Evolutionary conservation across 179 eudicot species (phyloP), one percentile per base, ranked within the genome.

Genomic region (Spinacia oleracea): DNA sequence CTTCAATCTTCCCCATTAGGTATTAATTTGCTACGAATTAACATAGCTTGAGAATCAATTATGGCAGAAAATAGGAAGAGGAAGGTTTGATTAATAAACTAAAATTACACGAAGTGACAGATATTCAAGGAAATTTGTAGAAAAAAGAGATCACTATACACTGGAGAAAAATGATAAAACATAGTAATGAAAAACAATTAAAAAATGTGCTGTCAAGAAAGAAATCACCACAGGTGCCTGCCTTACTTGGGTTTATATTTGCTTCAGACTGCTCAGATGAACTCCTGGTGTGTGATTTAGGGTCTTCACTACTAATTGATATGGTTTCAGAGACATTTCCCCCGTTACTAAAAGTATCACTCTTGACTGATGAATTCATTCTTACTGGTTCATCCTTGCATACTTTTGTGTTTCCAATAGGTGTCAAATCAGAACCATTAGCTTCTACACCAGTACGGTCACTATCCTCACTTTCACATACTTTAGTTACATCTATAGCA

Each of bases 401-500:
- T 27, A n/a, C 75, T 20, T 29, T 48, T 15, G 62, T 45, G 51
- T 48, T 53, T 2, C 35, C 43, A 31, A 21, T 53, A 32, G 27
- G 75, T 34, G 62, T 32, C 15, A 32, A 31, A 51, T 32, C 62
- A 50, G 60, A 32, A 51, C 50, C 75, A 51, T 51, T 51, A 51
- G 63, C 27, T 51, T 29, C 60, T 51, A n/a, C 21, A 51, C 63
- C 12, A n/a, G 12, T 66, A 53, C 6, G 31, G 34, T 16, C 62
- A 45, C 45, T 32, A 1, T 72, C 75, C 38, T 72, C 62, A 21
- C 60, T 31, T 32, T 51, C 45, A 29, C 27, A 32, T 51, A 32
- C 58, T 72, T 72, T 46, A 55, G 50, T 70, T 51, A 73, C 35
- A 62, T 63, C 75, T 32, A 87, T 83, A 75, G 66, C 76, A 65